Conservation (phyloP, 495 filamentous ascomycete species). For the Parathielavia hyrcaniae region DNA sequence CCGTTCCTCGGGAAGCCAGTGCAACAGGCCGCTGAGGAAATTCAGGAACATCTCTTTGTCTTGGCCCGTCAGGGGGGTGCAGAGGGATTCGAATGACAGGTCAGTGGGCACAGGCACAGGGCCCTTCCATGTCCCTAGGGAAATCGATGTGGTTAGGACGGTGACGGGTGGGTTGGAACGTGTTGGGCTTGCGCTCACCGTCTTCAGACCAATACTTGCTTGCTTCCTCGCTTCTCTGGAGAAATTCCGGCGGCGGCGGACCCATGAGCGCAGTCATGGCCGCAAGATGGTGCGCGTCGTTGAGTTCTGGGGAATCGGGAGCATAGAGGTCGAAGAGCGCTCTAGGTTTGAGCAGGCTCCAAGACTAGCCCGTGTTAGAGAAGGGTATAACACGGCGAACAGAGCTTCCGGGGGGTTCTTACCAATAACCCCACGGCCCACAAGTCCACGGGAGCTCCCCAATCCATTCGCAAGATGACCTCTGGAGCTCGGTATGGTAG, state of each 20-base stretch:
- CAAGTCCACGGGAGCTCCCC: not conserved
- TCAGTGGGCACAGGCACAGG: not conserved
- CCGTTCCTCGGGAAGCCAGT: constrained; percentile 2
- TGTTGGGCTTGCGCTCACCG: not conserved
- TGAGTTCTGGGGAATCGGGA: not conserved
- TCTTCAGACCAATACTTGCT: constrained; percentile 4
- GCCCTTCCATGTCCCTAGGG: constrained; percentile 1
- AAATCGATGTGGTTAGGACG: not conserved
- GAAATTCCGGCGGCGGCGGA: constrained; percentile 3
- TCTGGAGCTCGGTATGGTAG: constrained; percentile 1
- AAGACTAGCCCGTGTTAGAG: not conserved
- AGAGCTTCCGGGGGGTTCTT: not conserved
- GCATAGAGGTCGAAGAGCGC: not conserved
- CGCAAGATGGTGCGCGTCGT: not conserved
- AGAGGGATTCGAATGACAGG: not conserved
- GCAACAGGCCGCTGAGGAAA: not conserved
- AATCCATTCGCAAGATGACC: not conserved
- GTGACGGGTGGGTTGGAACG: not conserved
- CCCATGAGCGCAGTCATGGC: not conserved
- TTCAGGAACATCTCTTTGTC: not conserved
- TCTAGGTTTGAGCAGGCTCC: not conserved
- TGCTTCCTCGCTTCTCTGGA: not conserved
- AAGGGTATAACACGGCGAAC: not conserved
- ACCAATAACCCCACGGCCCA: constrained; percentile 1
- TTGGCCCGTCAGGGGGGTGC: not conserved